Conservation (phyloP, 2,329 filamentous ascomycete genomes). For the Endoconidiophora polonica region DNA sequence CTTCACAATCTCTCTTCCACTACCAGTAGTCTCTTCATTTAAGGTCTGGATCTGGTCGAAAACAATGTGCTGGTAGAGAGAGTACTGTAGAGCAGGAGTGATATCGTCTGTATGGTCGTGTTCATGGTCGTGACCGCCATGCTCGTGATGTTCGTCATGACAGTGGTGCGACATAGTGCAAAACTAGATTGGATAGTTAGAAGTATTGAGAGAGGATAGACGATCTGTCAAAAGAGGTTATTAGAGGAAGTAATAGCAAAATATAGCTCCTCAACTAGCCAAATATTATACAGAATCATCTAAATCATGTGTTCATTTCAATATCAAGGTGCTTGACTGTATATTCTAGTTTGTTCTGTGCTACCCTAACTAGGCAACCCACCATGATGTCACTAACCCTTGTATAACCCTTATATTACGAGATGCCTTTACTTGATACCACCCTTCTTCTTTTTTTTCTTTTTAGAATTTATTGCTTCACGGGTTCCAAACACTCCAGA, state of each 20-base stretch:
- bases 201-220: background rate
- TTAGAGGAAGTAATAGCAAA: background rate
- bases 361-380: no score
- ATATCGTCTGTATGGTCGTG: constrained; percentile 90
- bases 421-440: constrained; percentile 22
- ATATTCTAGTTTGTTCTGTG: no score
- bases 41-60: constrained; percentile 72
- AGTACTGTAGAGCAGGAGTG: constrained; percentile 75
- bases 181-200: background rate
- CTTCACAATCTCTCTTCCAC: constrained; percentile 60
- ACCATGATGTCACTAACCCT: constrained; percentile 1
- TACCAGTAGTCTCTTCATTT: constrained; percentile 57
- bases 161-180: constrained; percentile 30
- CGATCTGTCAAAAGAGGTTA: background rate
- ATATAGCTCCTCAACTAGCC: no score
- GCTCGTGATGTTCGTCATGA: constrained; percentile 33
- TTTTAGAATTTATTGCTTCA: constrained; percentile 17
- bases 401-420: background rate
- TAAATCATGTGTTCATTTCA: background rate
- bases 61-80: constrained; percentile 81
- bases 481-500: constrained; percentile 30
- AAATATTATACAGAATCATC: background rate
- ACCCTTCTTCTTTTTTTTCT: constrained; percentile 29
- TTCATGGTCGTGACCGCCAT: constrained; percentile 37
- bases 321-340: no score